These are phyloP conservation scores for Bauhinia variegata DNA, from an alignment of 306 rosid genomes.

Conservation along the genomic window DNA sequence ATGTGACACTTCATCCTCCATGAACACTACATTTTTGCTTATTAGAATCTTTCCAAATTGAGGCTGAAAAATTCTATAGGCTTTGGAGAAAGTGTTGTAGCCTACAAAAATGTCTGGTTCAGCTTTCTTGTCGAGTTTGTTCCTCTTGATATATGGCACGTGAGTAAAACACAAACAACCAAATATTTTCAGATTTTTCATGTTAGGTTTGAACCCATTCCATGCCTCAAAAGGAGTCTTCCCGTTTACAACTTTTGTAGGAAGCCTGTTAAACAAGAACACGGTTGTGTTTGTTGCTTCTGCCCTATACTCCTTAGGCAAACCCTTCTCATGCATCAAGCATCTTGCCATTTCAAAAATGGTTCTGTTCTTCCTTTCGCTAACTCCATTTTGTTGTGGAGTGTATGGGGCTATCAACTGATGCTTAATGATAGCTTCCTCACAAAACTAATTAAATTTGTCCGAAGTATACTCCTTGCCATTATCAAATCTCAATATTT, in stretches of 20 bases:
- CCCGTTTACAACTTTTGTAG: not conserved
- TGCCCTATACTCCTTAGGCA: not conserved
- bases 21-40: not conserved
- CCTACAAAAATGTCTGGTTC: too few relatives aligned
- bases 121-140: too few relatives aligned
- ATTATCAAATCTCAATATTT: not conserved
- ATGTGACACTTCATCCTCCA: not conserved
- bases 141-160: too few relatives aligned
- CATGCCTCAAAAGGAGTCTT: conserved; percentile 7
- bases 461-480: too few relatives aligned
- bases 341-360: too few relatives aligned
- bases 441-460: not conserved
- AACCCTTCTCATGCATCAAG: not conserved
- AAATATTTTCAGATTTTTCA: too few relatives aligned
- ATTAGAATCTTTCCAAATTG: not conserved
- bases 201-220: not conserved
- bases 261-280: not conserved
- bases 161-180: too few relatives aligned
- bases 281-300: not conserved
- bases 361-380: not conserved
- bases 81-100: not conserved
- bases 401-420: not conserved
- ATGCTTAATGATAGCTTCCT: not conserved
- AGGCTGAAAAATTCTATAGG: not conserved
- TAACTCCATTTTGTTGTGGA: not conserved